Evolutionary conservation across 345 rosid genomes (phyloP).

Genomic region (Eucalyptus curtisii): DNA sequence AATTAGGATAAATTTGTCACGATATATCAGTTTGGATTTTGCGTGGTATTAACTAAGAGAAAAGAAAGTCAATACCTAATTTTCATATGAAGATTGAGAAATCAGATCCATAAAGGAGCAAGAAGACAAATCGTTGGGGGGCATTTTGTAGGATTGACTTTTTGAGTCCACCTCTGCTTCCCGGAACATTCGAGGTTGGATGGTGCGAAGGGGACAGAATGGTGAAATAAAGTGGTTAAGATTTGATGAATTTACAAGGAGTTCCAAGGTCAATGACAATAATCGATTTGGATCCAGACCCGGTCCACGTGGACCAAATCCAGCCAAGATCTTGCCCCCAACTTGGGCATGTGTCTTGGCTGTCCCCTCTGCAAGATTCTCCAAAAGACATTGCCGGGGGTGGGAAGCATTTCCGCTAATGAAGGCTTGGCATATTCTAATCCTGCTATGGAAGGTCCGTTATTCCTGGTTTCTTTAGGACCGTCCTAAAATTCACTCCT

Average conservation of each 20-base stretch:
- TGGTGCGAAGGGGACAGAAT: neutral
- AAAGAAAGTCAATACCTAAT: neutral
- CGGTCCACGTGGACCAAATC: neutral
- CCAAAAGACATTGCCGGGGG: neutral
- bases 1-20: too few relatives aligned
- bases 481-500: neutral
- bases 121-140: neutral
- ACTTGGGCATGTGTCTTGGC: neutral
- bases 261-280: neutral
- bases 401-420: neutral
- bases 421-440: conserved; percentile 13
- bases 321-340: neutral
- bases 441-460: neutral
- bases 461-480: neutral
- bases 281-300: neutral
- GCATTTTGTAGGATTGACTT: neutral
- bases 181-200: neutral
- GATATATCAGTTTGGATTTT: too few relatives aligned
- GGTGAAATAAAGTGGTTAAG: neutral
- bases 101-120: neutral
- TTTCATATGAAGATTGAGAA: neutral
- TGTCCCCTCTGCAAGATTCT: neutral
- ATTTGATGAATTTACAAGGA: neutral
- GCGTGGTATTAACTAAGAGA: neutral
- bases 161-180: neutral